These are phyloP conservation scores for Coriolopsis trogii DNA, from an alignment of 1,284 basidiomycete genomes.

Conservation along the genomic window DNA sequence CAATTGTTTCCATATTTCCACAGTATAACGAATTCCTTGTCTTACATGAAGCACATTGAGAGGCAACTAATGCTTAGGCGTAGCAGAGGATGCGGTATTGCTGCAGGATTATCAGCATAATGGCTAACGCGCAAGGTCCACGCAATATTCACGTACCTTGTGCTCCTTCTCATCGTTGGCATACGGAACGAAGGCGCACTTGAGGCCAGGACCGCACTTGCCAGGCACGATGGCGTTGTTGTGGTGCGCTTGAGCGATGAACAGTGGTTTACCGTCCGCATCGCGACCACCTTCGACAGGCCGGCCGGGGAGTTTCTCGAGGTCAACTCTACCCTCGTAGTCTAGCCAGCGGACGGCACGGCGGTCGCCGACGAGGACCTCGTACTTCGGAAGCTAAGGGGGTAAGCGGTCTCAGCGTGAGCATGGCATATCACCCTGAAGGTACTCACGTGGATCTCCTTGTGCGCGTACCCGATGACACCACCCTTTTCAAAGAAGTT, in stretches of 20 bases:
- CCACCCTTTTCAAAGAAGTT: conserved; percentile 58
- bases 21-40: no score
- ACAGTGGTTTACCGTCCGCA: conserved; percentile 60
- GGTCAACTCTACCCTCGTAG: conserved; percentile 47
- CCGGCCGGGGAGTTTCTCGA: conserved; percentile 43
- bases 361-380: conserved; percentile 69
- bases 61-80: conserved; percentile 13
- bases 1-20: no score
- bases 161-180: conserved; percentile 50
- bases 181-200: conserved; percentile 57
- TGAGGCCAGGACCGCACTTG: conserved; percentile 59
- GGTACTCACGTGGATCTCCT: conserved; percentile 57
- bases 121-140: no score
- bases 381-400: conserved; percentile 56
- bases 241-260: conserved; percentile 59
- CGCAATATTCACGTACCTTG: conserved; percentile 36
- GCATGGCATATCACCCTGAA: background rate
- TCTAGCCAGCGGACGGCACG: conserved; percentile 62
- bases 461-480: conserved; percentile 59
- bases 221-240: conserved; percentile 60
- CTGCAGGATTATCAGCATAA: conserved; percentile 26
- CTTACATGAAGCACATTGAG: no score
- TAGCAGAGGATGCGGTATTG: conserved; percentile 49
- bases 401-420: background rate
- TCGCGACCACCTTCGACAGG: conserved; percentile 74